Percentiles rank a stretch among this genome's conserved stretches.
Conservation (phyloP, 2,329 filamentous ascomycete species). For the Phaeosphaeria sp. region DNA sequence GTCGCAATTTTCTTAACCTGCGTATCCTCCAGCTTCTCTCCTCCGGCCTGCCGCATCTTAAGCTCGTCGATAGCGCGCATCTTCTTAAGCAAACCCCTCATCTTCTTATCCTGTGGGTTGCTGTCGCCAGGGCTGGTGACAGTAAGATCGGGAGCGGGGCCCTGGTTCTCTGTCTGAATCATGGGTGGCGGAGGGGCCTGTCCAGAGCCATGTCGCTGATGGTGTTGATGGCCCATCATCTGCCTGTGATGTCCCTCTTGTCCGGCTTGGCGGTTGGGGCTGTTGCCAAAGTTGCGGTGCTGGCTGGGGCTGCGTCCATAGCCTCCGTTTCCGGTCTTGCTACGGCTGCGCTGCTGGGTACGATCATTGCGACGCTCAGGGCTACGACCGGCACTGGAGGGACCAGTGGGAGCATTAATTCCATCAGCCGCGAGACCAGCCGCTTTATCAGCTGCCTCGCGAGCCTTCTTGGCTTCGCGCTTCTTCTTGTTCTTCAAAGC, state of each 20-base stretch:
- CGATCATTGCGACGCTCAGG: conserved; percentile 68
- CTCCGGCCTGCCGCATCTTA: conserved; percentile 92
- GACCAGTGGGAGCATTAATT: conserved; percentile 32
- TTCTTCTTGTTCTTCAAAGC: conserved; percentile 99
- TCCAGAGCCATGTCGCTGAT: conserved; percentile 29
- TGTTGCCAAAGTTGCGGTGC: conserved; percentile 40
- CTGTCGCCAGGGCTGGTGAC: conserved; percentile 62
- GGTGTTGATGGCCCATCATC: conserved; percentile 32
- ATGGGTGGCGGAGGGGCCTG: conserved; percentile 22
- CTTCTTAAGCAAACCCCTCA: conserved; percentile 93
- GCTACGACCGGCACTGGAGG: conserved; percentile 57
- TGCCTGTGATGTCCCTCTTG: conserved; percentile 35
- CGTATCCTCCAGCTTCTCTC: conserved; percentile 97
- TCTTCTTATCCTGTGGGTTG: conserved; percentile 88
- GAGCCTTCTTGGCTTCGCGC: conserved; percentile 88
- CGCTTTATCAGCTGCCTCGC: conserved; percentile 70
- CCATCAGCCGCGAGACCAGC: conserved; percentile 41
- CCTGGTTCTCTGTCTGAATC: conserved; percentile 43
- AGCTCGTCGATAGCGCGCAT: conserved; percentile 96
- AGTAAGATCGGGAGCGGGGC: conserved; percentile 56
- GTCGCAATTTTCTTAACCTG: conserved; percentile 98
- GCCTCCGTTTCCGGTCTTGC: conserved; percentile 38
- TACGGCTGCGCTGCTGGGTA: conserved; percentile 61
- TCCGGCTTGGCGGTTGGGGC: conserved; percentile 36
- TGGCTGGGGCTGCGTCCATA: conserved; percentile 41